Base-by-base conservation (phyloP, 2,329 filamentous ascomycete species). In the Thielaviopsis populi region DNA sequence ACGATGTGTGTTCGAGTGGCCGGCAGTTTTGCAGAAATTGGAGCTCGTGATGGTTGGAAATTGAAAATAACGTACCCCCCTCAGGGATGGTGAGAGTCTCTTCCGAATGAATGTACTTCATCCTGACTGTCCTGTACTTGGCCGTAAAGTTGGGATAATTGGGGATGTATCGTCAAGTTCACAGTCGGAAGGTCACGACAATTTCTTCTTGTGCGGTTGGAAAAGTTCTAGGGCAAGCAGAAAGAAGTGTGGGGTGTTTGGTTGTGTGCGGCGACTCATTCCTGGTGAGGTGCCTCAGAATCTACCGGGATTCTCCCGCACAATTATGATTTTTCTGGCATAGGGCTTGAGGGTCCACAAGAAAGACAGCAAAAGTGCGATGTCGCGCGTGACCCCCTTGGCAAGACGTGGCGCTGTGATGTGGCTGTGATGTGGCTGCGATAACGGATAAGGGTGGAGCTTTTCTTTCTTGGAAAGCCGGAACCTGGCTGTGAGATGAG, bases 91-190 rank as follows among this genome's bases (percentile, higher is more conserved):
- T 84, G 81, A 99, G 84, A 80, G 84, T 83, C 86, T 99, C 92
- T 82, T 92, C 84, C 76, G 90, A 95, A 85, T 96, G 91, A 83
- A 99, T 96, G 89, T 96, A 97, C 84, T 89, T 95, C 94, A 97
- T 97, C 81, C 89, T 96, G 88, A 81, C 80, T 78, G 77, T 77
- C 73, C 75, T 76, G 74, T 73, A 75, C 76, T 75, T 73, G 72
- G 74, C 70, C 70, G 70, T 64, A 58, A 61, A 59, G 54, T 64
- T 63, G 65, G 59, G 60, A 62, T 65, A 65, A 56, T 65, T 63
- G 63, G 59, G 48, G 50, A 66, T 53, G 63, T 63, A 63, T 65
- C 62, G 63, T 66, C 63, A 65, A 66, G 60, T 54, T 66, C 63
- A 30, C 63, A 63, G 61, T 73, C 73, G 66, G 63, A 72, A 73